These are phyloP conservation scores for Colletotrichum musicola DNA, from an alignment of 2,329 filamentous ascomycete genomes.

Conservation along the genomic window DNA sequence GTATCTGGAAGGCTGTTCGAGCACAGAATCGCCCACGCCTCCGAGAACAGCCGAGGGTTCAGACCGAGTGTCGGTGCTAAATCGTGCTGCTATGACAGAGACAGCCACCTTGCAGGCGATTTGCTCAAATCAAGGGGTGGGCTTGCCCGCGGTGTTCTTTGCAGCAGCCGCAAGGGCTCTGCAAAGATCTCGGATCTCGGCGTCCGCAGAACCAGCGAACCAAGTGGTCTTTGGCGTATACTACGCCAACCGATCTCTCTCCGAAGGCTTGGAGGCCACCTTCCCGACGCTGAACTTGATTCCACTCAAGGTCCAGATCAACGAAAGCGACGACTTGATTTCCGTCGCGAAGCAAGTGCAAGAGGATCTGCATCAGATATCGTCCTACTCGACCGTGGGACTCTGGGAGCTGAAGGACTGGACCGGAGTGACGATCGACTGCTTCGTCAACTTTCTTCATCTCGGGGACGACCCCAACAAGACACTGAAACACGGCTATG, in stretches of 20 bases:
- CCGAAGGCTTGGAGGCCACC: slow-evolving; percentile 59
- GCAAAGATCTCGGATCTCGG: background rate
- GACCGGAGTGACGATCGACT: slow-evolving; percentile 78
- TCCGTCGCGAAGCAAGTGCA: slow-evolving; percentile 74
- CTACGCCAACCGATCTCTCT: slow-evolving; percentile 78
- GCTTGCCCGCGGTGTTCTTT: slow-evolving; percentile 81
- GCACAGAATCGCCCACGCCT: slow-evolving; percentile 27
- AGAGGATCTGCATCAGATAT: slow-evolving; percentile 73
- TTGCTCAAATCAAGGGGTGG: slow-evolving; percentile 63
- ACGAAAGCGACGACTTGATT: slow-evolving; percentile 52
- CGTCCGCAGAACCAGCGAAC: slow-evolving; percentile 20
- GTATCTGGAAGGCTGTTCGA: slow-evolving; percentile 46
- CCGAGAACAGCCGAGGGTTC: slow-evolving; percentile 44
- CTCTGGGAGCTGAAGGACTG: slow-evolving; percentile 80
- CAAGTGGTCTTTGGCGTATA: slow-evolving; percentile 82
- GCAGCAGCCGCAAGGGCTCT: slow-evolving; percentile 71
- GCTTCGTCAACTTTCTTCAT: slow-evolving; percentile 85
- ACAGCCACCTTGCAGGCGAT: slow-evolving; percentile 53
- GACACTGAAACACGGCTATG: background rate
- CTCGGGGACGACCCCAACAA: slow-evolving; percentile 44
- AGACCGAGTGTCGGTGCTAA: slow-evolving; percentile 52
- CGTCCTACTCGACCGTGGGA: slow-evolving; percentile 65
- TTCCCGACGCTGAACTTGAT: slow-evolving; percentile 85
- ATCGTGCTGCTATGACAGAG: slow-evolving; percentile 59
- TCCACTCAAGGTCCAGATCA: slow-evolving; percentile 70